Evolutionary conservation across 2,329 filamentous ascomycete genomes (phyloP), one percentile per base, ranked within the genome.

Genomic region (Xylariaceae sp.): DNA sequence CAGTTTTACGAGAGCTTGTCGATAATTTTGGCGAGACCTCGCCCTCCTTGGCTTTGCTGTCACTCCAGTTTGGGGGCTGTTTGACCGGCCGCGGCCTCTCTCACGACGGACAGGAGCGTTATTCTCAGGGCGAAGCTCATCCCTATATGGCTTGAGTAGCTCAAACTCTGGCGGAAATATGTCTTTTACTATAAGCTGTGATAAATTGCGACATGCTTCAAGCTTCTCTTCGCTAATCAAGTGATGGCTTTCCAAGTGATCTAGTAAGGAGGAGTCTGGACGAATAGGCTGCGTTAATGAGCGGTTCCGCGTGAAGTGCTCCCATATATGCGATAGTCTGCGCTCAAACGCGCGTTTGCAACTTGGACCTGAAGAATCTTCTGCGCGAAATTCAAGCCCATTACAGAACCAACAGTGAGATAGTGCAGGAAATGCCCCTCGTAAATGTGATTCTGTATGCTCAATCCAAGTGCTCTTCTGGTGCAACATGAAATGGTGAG

Each of bases 351-450:
- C 35, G 12, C 11, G 11, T 30, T 45, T 10, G 3, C 4, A 9
- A 31, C 32, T 17, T 31, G 38, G 17, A 42, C 38, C 2, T 2
- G 6, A 38, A 5, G 5, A 2, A 19, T 11, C 9, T 6, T 10
- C 11, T 4, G 22, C 36, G 38, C 2, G 15, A 47, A 51, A 22
- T n/a, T 12, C 15, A n/a, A 39, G 5, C 42, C 15, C 49, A n/a
- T n/a, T n/a, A 39, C 49, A 52, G 22, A 48, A 52, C 49, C 49
- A 52, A 17, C 49, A 52, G 11, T 18, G 1, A 22, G 7, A 44
- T 19, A 27, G 22, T 7, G 22, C 22, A 27, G 22, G 22, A 7
- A 27, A 27, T 27, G 22, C 7, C 22, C 22, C 22, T 27, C 22
- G 22, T 27, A 27, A 27, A 7, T 27, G 22, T 27, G 22, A 27